phyloP scores from a whole-genome alignment of 441 rosid species.

The Syzygium syzygioides region DNA sequence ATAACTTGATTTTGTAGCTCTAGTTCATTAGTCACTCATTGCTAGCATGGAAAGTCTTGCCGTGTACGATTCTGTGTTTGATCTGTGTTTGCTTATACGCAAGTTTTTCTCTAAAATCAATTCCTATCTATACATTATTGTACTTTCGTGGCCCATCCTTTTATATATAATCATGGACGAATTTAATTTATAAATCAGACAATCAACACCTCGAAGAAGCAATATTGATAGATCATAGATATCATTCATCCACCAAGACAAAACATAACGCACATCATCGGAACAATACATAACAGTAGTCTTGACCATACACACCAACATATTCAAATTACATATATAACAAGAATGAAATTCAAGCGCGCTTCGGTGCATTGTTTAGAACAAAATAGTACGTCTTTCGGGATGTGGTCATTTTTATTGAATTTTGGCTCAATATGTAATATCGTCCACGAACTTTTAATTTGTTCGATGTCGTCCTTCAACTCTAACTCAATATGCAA shows the following conservation, averaged over 20 bases:
- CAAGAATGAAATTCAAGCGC: background rate
- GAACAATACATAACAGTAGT: accelerated
- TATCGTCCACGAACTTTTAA: no score
- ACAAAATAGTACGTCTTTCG: background rate
- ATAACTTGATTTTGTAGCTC: accelerated
- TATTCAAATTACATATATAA: background rate
- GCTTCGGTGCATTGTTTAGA: background rate
- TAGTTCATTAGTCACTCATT: background rate
- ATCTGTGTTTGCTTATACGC: background rate
- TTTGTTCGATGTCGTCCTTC: no score
- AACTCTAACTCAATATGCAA: no score
- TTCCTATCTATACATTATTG: background rate
- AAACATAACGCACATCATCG: background rate
- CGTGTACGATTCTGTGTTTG: background rate
- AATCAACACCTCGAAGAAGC: no score
- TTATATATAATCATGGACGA: background rate
- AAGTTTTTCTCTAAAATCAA: background rate
- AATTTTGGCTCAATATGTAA: no score
- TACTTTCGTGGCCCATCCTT: accelerated
- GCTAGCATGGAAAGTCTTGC: background rate
- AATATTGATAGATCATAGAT: background rate
- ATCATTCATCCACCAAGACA: background rate
- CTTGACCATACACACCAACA: background rate
- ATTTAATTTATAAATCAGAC: background rate
- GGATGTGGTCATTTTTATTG: background rate